A percentile compares a stretch with the other conserved stretches of the same genome.
phyloP scores from a whole-genome alignment of 2,329 filamentous ascomycete genomes.

The Sporothrix mexicana region DNA sequence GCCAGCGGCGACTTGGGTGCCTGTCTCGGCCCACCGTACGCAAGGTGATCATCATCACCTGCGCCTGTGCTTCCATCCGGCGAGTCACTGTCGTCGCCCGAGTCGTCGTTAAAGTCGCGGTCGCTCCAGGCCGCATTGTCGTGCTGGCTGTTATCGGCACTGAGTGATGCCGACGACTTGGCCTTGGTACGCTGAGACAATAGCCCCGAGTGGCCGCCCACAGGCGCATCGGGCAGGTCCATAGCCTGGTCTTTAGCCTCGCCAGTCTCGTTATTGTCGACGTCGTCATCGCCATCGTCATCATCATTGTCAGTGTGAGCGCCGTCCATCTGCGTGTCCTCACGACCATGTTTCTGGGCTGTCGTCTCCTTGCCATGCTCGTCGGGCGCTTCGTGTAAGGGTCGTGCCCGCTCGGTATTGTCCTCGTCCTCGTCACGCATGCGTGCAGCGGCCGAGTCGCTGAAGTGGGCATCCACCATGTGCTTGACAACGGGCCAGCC shows the following conservation, averaged over 20 bases:
- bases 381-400: constrained; percentile 60
- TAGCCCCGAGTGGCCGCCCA: background rate
- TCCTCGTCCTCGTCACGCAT: constrained; percentile 71
- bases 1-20: constrained; percentile 29
- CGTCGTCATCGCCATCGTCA: constrained; percentile 3
- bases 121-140: constrained; percentile 72
- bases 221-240: constrained; percentile 21
- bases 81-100: constrained; percentile 52
- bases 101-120: constrained; percentile 67
- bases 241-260: constrained; percentile 24
- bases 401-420: constrained; percentile 71
- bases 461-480: constrained; percentile 92
- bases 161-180: constrained; percentile 32
- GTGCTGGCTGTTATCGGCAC: constrained; percentile 43
- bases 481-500: constrained; percentile 98
- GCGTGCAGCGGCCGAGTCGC: constrained; percentile 69
- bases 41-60: background rate
- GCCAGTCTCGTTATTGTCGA: background rate
- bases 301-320: background rate
- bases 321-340: background rate
- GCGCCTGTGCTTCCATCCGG: constrained; percentile 9
- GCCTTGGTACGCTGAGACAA: background rate
- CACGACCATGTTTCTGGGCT: constrained; percentile 16
- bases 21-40: background rate
- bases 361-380: constrained; percentile 70